Evolutionary conservation across 345 rosid genomes (phyloP).

Genomic region (Erucastrum elatum): DNA sequence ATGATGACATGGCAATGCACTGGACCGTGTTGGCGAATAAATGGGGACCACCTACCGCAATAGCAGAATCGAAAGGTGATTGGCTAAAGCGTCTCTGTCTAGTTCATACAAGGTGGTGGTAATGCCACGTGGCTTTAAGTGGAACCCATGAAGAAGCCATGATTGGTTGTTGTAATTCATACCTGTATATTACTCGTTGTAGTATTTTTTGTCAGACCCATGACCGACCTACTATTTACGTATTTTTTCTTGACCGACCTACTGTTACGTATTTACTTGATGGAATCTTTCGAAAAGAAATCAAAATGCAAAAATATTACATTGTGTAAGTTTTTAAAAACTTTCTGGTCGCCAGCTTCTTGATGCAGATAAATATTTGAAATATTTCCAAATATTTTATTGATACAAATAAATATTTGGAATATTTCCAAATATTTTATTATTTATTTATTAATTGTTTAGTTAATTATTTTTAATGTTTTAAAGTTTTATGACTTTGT

Average conservation of each 20-base stretch:
- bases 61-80: not conserved
- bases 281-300: not conserved
- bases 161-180: not conserved
- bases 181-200: not conserved
- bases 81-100: slow-evolving; percentile 6
- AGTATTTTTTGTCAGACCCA: slow-evolving; percentile 5
- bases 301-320: not conserved
- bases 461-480: too few relatives aligned
- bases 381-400: too few relatives aligned
- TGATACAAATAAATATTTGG: too few relatives aligned
- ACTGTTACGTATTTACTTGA: not conserved
- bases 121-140: not conserved
- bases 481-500: too few relatives aligned
- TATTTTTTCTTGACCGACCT: not conserved
- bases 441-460: too few relatives aligned
- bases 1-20: slow-evolving; percentile 7
- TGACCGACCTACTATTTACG: slow-evolving; percentile 17
- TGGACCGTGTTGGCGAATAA: not conserved
- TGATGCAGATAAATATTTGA: too few relatives aligned
- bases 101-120: not conserved
- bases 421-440: too few relatives aligned
- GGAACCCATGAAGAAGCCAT: slow-evolving; percentile 14
- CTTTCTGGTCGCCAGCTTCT: too few relatives aligned
- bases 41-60: not conserved
- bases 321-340: too few relatives aligned